These are phyloP conservation scores for Elongisporangium senticosum DNA, from an alignment of 352 stramenopile genomes.

Conservation along the genomic window DNA sequence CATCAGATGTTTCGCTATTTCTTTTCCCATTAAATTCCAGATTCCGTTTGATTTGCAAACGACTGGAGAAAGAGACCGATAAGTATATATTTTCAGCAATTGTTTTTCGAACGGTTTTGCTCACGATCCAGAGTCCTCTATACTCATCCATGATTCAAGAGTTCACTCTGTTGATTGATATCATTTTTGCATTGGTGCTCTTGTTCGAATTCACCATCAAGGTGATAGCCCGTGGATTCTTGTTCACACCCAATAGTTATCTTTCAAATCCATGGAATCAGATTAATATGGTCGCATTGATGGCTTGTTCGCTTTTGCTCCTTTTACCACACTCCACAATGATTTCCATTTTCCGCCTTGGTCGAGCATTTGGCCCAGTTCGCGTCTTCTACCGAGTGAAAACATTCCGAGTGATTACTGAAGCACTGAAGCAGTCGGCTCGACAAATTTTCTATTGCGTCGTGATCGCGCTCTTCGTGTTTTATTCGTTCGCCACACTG, in stretches of 20 bases:
- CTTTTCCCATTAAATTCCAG: constrained; percentile 65
- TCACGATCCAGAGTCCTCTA: constrained; percentile 70
- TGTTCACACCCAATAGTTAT: constrained; percentile 79
- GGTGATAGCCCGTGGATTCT: constrained; percentile 67
- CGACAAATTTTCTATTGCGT: constrained; percentile 81
- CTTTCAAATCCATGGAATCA: constrained; percentile 81
- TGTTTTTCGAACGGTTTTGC: constrained; percentile 65
- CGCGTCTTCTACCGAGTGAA: constrained; percentile 84
- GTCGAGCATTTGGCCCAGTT: constrained; percentile 73
- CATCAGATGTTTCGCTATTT: constrained; percentile 73
- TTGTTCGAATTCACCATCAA: constrained; percentile 85
- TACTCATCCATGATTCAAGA: constrained; percentile 79
- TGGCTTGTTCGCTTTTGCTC: constrained; percentile 68
- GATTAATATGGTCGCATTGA: constrained; percentile 76
- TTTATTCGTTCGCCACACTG: constrained; percentile 82
- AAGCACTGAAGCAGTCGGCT: constrained; percentile 68
- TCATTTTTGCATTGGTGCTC: constrained; percentile 65
- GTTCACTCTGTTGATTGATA: constrained; percentile 66
- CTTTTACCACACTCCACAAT: constrained; percentile 72
- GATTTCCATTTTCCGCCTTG: constrained; percentile 67
- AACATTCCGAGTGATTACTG: constrained; percentile 80
- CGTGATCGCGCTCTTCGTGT: constrained; percentile 70
- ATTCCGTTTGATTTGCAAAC: constrained; percentile 59
- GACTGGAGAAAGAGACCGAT: constrained; percentile 76
- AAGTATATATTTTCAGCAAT: constrained; percentile 83